A percentile compares a stretch with the other conserved stretches of the same genome.
These are phyloP conservation scores for Alternaria postmessia DNA, from an alignment of 2,329 filamentous ascomycete genomes.

Conservation along the genomic window DNA sequence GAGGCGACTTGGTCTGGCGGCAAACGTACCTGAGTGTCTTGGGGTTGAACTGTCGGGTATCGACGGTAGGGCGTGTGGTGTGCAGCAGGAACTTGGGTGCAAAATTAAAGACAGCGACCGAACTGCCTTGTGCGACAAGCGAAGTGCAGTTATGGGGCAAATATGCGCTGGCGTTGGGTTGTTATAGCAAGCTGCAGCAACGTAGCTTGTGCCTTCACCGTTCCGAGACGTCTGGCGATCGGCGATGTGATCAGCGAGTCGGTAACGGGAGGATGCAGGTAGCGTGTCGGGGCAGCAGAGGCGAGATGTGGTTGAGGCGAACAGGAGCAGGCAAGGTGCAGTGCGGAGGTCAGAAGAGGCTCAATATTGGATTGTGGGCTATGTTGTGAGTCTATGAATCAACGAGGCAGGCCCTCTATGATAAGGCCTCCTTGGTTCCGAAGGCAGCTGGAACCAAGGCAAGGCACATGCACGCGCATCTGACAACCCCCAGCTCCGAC, in stretches of 20 bases:
- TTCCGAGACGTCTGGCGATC: constrained; percentile 40
- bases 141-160: constrained; percentile 25
- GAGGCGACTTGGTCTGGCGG: background rate
- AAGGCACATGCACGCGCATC: constrained; percentile 27
- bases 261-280: constrained; percentile 28
- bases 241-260: constrained; percentile 45
- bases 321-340: constrained; percentile 1
- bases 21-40: constrained; percentile 16
- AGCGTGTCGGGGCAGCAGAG: constrained; percentile 16
- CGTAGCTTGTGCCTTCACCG: constrained; percentile 35
- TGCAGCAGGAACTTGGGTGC: constrained; percentile 4
- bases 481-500: constrained; percentile 24
- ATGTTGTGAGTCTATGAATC: constrained; percentile 8
- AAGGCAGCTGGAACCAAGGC: constrained; percentile 28
- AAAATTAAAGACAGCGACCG: constrained; percentile 27
- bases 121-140: constrained; percentile 30
- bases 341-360: background rate
- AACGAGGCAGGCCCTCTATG: constrained; percentile 13
- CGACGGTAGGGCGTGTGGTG: background rate
- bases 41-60: constrained; percentile 6
- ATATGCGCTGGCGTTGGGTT: constrained; percentile 27
- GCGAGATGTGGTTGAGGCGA: background rate
- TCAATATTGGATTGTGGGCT: constrained; percentile 16
- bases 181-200: constrained; percentile 43
- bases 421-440: constrained; percentile 26